Percentiles rank a stretch among this genome's conserved stretches.
These are phyloP conservation scores for Salix dunnii DNA, from an alignment of 345 rosid species.

Conservation along the genomic window DNA sequence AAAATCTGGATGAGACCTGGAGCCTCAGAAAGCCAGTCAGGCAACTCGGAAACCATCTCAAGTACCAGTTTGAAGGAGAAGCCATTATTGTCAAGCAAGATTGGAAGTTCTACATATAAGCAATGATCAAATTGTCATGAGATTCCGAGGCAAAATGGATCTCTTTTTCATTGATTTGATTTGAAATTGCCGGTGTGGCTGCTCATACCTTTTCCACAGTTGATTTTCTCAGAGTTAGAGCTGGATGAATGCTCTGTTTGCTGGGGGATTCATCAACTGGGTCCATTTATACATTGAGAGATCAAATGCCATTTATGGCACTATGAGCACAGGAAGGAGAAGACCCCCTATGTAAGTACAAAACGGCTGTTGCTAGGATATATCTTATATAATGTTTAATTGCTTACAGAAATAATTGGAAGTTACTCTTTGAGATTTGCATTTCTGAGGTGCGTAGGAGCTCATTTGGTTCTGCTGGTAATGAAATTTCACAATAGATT, in stretches of 20 bases:
- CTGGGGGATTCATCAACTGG: slow-evolving; percentile 34
- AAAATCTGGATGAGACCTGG: slow-evolving; percentile 95
- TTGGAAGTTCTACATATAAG: slow-evolving; percentile 56
- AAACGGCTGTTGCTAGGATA: slow-evolving; percentile 38
- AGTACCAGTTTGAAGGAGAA: slow-evolving; percentile 70
- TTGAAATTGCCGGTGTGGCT: slow-evolving; percentile 30
- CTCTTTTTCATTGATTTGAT: slow-evolving; percentile 21
- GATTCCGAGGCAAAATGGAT: slow-evolving; percentile 8
- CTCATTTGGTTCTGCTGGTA: slow-evolving; percentile 21
- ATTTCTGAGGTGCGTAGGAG: slow-evolving; percentile 29
- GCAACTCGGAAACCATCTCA: slow-evolving; percentile 49
- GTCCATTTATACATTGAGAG: slow-evolving; percentile 38
- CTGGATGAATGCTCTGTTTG: slow-evolving; percentile 27
- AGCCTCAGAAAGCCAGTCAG: slow-evolving; percentile 51
- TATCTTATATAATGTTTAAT: slow-evolving; percentile 18
- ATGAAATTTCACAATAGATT: slow-evolving; percentile 11
- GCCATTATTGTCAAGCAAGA: slow-evolving; percentile 51
- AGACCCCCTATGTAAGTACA: slow-evolving; percentile 45
- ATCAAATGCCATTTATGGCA: slow-evolving; percentile 31
- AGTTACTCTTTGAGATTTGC: slow-evolving; percentile 30
- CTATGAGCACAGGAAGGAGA: slow-evolving; percentile 33
- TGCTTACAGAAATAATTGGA: slow-evolving; percentile 40
- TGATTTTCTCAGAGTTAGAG: slow-evolving; percentile 25
- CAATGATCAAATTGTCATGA: slow-evolving; percentile 47
- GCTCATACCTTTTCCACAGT: slow-evolving; percentile 23